Conservation (phyloP, 2,329 filamentous ascomycete genomes). For the Curvularia sp. region DNA sequence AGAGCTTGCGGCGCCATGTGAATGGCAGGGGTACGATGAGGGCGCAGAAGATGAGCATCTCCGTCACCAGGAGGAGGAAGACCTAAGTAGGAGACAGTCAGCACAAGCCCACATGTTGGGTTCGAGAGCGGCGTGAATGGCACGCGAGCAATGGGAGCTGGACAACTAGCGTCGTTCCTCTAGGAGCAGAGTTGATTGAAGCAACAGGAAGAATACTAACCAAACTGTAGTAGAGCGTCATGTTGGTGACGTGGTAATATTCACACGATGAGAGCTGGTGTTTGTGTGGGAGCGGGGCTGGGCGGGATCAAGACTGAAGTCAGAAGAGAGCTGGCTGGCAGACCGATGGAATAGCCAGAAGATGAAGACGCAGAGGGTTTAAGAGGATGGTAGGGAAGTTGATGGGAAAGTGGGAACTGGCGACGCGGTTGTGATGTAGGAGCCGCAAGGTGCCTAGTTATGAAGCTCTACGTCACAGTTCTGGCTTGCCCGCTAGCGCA, state of each 20-base stretch:
- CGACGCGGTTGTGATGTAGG: conserved; percentile 28
- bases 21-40: conserved; percentile 89
- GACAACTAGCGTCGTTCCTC: neutral
- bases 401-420: conserved; percentile 26
- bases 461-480: conserved; percentile 44
- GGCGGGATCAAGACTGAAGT: conserved; percentile 10
- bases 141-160: conserved; percentile 15
- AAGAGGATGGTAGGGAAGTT: conserved; percentile 21
- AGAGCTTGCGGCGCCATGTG: conserved; percentile 81
- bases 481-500: conserved; percentile 20
- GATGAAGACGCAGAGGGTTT: conserved; percentile 9
- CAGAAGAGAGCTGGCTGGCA: conserved; percentile 9
- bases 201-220: conserved; percentile 53
- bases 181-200: neutral
- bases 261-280: conserved; percentile 22
- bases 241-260: conserved; percentile 54
- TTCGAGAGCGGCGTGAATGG: neutral
- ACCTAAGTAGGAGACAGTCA: conserved; percentile 63
- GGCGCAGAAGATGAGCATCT: conserved; percentile 82
- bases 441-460: conserved; percentile 38
- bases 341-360: conserved; percentile 1
- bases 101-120: conserved; percentile 28
- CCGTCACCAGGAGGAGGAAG: conserved; percentile 79
- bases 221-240: conserved; percentile 74
- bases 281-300: conserved; percentile 36